Evolutionary conservation across 2,329 filamentous ascomycete genomes (phyloP).

Genomic region (Ceratocystis variospora): DNA sequence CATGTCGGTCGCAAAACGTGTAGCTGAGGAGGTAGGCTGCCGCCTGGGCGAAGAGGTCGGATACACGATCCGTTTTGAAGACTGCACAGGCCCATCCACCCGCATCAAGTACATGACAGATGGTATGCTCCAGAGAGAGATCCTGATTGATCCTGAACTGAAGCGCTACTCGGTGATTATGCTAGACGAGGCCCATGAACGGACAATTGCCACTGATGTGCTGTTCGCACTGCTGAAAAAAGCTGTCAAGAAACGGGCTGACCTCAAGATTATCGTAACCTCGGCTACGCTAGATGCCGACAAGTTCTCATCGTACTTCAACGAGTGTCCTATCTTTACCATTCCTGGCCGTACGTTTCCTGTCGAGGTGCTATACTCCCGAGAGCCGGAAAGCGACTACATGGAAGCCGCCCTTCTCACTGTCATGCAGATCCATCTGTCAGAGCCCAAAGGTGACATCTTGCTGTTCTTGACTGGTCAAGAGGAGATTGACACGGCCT

Average conservation of each 20-base stretch:
- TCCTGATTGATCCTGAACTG: slow-evolving; percentile 79
- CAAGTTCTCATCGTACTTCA: slow-evolving; percentile 94
- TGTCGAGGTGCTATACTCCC: slow-evolving; percentile 88
- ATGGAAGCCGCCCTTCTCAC: slow-evolving; percentile 87
- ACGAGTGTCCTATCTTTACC: slow-evolving; percentile 88
- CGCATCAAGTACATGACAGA: slow-evolving; percentile 99
- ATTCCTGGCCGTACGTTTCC: slow-evolving; percentile 93
- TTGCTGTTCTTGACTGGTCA: slow-evolving; percentile 94
- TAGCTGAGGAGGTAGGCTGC: slow-evolving; percentile 89
- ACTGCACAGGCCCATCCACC: slow-evolving; percentile 74
- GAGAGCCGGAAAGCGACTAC: slow-evolving; percentile 91
- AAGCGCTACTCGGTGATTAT: slow-evolving; percentile 91
- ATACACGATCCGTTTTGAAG: slow-evolving; percentile 95
- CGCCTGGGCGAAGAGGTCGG: slow-evolving; percentile 83
- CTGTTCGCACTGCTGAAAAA: slow-evolving; percentile 91
- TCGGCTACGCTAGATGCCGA: slow-evolving; percentile 93
- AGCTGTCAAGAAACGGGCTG: slow-evolving; percentile 68
- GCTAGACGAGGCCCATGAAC: slow-evolving; percentile 94
- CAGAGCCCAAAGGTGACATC: slow-evolving; percentile 84
- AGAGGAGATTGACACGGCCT: slow-evolving; percentile 92
- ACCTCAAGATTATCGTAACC: slow-evolving; percentile 90
- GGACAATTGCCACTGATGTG: slow-evolving; percentile 90
- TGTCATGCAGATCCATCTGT: slow-evolving; percentile 95
- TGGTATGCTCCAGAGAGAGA: slow-evolving; percentile 92
- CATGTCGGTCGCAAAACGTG: slow-evolving; percentile 95